Conservation (phyloP, 148 eudicot genomes). For the Chenopodium suecicum region DNA sequence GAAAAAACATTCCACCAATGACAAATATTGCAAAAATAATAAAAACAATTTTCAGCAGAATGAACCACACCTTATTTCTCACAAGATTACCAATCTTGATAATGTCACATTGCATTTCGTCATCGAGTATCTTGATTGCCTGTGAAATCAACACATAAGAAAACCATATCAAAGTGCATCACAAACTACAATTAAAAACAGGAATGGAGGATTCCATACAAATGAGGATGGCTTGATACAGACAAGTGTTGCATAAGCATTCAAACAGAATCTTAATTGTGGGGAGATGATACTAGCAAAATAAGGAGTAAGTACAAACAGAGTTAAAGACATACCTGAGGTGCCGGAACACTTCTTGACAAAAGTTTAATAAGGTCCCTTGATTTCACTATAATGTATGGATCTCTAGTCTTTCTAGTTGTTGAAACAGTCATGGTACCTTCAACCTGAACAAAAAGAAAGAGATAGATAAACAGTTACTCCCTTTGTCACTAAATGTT, state of each 20-base stretch:
- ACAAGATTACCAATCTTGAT: slow-evolving; percentile 84
- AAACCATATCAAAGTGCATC: not conserved
- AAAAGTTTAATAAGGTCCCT: slow-evolving; percentile 89
- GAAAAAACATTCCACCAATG: not conserved
- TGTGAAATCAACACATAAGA: slow-evolving; percentile 24
- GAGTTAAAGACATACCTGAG: slow-evolving; percentile 56
- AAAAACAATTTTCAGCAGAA: not conserved
- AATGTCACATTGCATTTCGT: slow-evolving; percentile 94
- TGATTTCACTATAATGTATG: slow-evolving; percentile 80
- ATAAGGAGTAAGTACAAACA: not conserved
- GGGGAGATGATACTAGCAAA: not conserved
- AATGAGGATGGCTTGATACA: not conserved
- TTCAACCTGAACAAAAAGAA: slow-evolving; percentile 56
- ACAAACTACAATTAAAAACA: not conserved
- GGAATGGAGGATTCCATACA: not conserved
- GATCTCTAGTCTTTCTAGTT: slow-evolving; percentile 84
- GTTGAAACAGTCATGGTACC: slow-evolving; percentile 92
- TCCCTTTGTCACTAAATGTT: not conserved
- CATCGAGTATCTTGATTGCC: slow-evolving; percentile 86
- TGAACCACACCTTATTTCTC: slow-evolving; percentile 68
- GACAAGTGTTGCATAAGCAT: no score
- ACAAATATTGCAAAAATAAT: not conserved
- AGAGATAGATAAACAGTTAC: not conserved
- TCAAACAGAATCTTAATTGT: not conserved
- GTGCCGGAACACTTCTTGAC: slow-evolving; percentile 92